These are phyloP conservation scores for Backusella liffmaniae DNA, from an alignment of 192 early-diverging fungal genomes.

Conservation along the genomic window DNA sequence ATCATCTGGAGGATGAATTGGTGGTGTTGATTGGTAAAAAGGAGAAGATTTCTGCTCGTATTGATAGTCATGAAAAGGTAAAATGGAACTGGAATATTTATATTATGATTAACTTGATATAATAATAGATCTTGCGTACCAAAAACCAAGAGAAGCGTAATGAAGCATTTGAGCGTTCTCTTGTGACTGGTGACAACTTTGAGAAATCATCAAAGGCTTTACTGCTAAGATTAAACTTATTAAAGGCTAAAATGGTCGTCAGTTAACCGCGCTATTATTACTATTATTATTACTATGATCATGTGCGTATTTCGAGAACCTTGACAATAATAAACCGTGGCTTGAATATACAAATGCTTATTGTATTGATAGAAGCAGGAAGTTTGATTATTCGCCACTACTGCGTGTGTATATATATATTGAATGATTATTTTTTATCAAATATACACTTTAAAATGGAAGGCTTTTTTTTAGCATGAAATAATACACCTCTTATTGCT, in stretches of 20 bases:
- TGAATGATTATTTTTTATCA: too few relatives aligned
- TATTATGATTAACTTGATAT: background rate
- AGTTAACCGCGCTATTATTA: background rate
- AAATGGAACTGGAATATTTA: background rate
- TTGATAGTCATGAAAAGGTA: conserved; percentile 89
- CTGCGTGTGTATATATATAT: too few relatives aligned
- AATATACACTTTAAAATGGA: too few relatives aligned
- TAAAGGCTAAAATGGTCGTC: conserved; percentile 45
- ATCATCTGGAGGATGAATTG: conserved; percentile 67
- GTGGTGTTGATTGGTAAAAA: conserved; percentile 68
- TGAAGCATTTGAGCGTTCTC: conserved; percentile 63
- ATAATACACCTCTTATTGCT: too few relatives aligned
- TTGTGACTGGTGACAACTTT: conserved; percentile 67
- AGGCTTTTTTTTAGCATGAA: too few relatives aligned
- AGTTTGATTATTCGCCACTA: too few relatives aligned
- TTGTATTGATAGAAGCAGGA: background rate
- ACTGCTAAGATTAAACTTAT: conserved; percentile 65
- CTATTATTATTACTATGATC: background rate
- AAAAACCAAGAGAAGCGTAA: conserved; percentile 69
- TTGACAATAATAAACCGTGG: background rate
- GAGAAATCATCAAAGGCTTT: conserved; percentile 57
- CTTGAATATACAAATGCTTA: background rate
- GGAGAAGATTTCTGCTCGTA: conserved; percentile 66
- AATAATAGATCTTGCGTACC: conserved; percentile 58
- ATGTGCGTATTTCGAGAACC: background rate